phyloP scores from a whole-genome alignment of 1,284 basidiomycete genomes.

The Pterula multifida region DNA sequence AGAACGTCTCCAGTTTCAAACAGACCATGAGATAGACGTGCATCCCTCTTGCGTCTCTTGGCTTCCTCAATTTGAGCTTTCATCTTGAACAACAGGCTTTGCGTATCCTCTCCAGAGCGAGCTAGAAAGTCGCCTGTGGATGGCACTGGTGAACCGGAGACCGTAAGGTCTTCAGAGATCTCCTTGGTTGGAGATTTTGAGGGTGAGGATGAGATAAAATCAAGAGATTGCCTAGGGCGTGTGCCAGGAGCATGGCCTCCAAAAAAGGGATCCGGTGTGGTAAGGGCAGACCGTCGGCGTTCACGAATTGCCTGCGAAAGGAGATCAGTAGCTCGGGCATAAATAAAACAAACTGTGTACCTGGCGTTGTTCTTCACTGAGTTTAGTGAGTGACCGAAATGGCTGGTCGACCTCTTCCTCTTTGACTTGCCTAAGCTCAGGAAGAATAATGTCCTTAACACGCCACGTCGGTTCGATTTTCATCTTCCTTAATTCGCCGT shows the following conservation, averaged over 20 bases:
- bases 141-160: neutral
- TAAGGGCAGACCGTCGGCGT: conserved; percentile 41
- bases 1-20: no score
- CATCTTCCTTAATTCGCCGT: conserved; percentile 31
- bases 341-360: conserved; percentile 15
- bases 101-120: neutral
- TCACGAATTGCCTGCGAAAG: conserved; percentile 42
- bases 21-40: neutral
- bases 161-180: neutral
- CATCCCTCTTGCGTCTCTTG: neutral
- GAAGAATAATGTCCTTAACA: conserved; percentile 39
- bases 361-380: conserved; percentile 40
- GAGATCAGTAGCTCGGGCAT: conserved; percentile 1
- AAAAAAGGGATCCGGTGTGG: conserved; percentile 39
- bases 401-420: neutral
- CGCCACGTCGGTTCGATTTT: conserved; percentile 39
- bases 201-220: neutral
- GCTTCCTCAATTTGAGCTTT: neutral
- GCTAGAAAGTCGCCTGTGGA: neutral
- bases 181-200: neutral
- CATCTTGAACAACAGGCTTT: neutral
- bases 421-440: conserved; percentile 11
- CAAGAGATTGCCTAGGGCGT: neutral
- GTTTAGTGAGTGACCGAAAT: conserved; percentile 14
- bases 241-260: conserved; percentile 33